Base-by-base conservation (phyloP, 305 asterid species). In the Fraxinus velutina region DNA sequence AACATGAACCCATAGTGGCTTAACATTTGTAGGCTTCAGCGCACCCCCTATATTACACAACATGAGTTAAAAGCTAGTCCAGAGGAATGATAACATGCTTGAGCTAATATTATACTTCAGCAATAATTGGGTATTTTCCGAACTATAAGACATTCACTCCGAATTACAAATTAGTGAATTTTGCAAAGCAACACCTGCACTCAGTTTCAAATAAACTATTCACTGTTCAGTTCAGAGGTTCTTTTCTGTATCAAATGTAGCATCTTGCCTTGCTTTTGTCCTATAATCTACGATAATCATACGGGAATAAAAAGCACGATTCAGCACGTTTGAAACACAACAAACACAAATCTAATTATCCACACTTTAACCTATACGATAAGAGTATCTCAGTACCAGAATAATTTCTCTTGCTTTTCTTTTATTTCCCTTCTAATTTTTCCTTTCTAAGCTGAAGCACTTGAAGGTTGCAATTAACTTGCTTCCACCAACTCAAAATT, bases 1-100 rank as follows among this genome's bases (percentile, higher is more conserved):
- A 85, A 96, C 88, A 83, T 96, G 99, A 83, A 96, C 99, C 99
- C 99, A 96, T 78, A 96, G 86, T 39, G 95, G 93, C 29, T 89
- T 85, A 47, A 94, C 86, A 75, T 94, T 97, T 21, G 98, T 92
- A 77, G 99, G 98, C 93, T 96, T 96, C 90, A 96, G 82, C 62
- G 99, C 98, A 55, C 99, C 99, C 47, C 99, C 99, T 96, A 78
- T 47, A 83, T 79, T 77, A 30, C 78, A 83, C 80, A 89, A 84
- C 47, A 81, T 37, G 70, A 64, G 83, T 84, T 52, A 76, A 42
- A 81, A 64, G 37, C 78, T 44, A 64, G 75, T 60, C 44, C 29
- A 55, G 73, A 78, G 81, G 75, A 68, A 72, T 52, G 44, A 66
- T 68, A 50, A 74, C 78, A 17, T 50, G 57, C 39, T 22, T 79